These are phyloP conservation scores for Talaromyces rugulosus DNA, from an alignment of 2,329 filamentous ascomycete species.

Conservation along the genomic window DNA sequence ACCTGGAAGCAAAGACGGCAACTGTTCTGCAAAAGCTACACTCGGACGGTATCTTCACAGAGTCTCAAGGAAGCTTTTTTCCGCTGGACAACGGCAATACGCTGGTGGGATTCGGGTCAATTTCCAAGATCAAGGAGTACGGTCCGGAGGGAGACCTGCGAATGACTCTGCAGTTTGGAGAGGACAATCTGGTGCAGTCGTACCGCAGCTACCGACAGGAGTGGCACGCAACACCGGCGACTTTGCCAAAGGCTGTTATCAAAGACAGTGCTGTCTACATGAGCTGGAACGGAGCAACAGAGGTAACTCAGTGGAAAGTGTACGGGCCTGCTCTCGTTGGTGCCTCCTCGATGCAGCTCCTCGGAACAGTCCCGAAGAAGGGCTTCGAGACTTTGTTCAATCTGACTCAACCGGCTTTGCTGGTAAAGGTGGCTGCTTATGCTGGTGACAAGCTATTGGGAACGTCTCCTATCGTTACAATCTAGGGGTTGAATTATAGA, in stretches of 20 bases:
- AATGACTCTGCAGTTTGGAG: constrained; percentile 8
- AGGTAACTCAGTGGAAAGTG: constrained; percentile 8
- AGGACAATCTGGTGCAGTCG: background rate
- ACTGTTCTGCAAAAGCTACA: constrained; percentile 6
- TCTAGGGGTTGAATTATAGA: no score
- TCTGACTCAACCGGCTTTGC: no score
- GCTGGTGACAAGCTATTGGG: no score
- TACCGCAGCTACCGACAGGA: background rate
- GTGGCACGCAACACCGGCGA: background rate
- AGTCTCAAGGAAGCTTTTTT: constrained; percentile 13
- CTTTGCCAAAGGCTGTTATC: background rate
- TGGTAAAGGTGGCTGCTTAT: no score
- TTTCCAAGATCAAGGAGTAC: constrained; percentile 13
- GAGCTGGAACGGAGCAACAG: constrained; percentile 16
- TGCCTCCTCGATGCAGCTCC: no score
- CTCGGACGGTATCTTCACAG: background rate
- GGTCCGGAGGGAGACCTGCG: constrained; percentile 5
- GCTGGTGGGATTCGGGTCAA: constrained; percentile 10
- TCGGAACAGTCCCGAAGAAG: no score
- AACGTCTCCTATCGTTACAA: no score
- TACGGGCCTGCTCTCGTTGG: no score
- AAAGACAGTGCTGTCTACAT: constrained; percentile 6
- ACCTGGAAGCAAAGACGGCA: constrained; percentile 9
- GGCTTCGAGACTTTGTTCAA: no score
- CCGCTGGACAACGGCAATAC: constrained; percentile 3